phyloP scores from a whole-genome alignment of 2,329 filamentous ascomycete species.

The Aspergillus floridensis region DNA sequence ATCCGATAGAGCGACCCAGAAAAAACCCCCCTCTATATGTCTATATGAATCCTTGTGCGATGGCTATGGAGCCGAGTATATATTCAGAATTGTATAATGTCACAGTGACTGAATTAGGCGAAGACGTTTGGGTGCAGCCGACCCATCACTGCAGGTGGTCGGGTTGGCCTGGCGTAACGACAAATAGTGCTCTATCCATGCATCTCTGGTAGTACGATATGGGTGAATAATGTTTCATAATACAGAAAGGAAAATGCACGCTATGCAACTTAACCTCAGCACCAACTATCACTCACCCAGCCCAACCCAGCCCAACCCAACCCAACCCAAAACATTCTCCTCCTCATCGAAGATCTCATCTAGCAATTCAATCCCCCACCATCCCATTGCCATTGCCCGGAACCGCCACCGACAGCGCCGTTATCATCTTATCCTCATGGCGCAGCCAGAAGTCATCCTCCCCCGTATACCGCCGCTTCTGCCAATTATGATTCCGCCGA shows the following conservation, averaged over 20 bases:
- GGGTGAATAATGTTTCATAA: too few species aligned
- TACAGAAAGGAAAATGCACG: too few species aligned
- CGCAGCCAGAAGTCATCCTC: constrained; percentile 34
- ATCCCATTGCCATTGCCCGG: constrained; percentile 11
- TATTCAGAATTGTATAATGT: neutral
- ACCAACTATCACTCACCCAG: too few species aligned
- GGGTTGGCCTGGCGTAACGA: too few species aligned
- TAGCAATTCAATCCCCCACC: constrained; percentile 3
- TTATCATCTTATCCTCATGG: constrained; percentile 20
- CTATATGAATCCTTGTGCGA: neutral
- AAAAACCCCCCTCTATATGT: neutral
- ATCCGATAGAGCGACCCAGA: neutral
- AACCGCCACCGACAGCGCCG: constrained; percentile 10
- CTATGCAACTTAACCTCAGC: too few species aligned
- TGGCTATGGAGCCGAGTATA: neutral
- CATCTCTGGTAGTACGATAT: too few species aligned
- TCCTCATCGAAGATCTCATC: too few species aligned
- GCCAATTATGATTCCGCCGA: constrained; percentile 11
- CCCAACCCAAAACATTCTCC: too few species aligned
- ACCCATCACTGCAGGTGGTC: too few species aligned
- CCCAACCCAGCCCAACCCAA: too few species aligned
- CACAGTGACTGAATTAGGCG: neutral
- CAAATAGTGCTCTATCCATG: too few species aligned
- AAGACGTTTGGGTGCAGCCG: too few species aligned
- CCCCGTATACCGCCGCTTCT: constrained; percentile 11